Evolutionary conservation across 495 filamentous ascomycete genomes (phyloP).

Genomic region (Massariosphaeria phaeospora): DNA sequence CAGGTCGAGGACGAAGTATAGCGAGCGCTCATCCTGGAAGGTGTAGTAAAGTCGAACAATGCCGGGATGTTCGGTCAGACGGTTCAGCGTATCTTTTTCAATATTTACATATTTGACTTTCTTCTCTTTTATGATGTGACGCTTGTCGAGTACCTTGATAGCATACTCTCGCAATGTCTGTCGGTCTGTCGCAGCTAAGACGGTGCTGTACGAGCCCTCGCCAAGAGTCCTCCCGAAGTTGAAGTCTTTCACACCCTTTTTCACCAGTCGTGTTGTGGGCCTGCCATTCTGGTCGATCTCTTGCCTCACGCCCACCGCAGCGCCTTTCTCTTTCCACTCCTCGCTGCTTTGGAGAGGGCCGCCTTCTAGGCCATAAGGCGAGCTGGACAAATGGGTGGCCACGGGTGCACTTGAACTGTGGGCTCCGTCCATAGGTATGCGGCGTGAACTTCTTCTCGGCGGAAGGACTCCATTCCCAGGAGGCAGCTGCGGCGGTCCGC

Average conservation of each 20-base stretch:
- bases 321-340: conserved; percentile 93
- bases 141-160: conserved; percentile 97
- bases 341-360: conserved; percentile 68
- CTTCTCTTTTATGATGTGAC: conserved; percentile 99
- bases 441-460: conserved; percentile 62
- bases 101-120: conserved; percentile 99
- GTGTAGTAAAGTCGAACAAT: conserved; percentile 98
- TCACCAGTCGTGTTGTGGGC: conserved; percentile 74
- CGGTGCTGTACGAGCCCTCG: conserved; percentile 97
- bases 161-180: conserved; percentile 96
- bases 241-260: conserved; percentile 97
- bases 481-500: conserved; percentile 50
- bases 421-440: conserved; percentile 50
- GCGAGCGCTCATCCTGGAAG: conserved; percentile 90
- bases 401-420: conserved; percentile 38
- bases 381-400: conserved; percentile 39
- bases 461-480: conserved; percentile 52
- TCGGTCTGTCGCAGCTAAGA: conserved; percentile 88
- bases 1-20: conserved; percentile 96
- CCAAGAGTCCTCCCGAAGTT: conserved; percentile 87
- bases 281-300: conserved; percentile 81
- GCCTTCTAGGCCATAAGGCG: conserved; percentile 59
- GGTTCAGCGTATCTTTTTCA: conserved; percentile 96
- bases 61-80: conserved; percentile 91
- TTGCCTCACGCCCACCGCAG: conserved; percentile 69